Evolutionary conservation across 176 grass and related monocot species (phyloP), one percentile per base, ranked within the genome.

Genomic region (Tuctoria greenei): DNA sequence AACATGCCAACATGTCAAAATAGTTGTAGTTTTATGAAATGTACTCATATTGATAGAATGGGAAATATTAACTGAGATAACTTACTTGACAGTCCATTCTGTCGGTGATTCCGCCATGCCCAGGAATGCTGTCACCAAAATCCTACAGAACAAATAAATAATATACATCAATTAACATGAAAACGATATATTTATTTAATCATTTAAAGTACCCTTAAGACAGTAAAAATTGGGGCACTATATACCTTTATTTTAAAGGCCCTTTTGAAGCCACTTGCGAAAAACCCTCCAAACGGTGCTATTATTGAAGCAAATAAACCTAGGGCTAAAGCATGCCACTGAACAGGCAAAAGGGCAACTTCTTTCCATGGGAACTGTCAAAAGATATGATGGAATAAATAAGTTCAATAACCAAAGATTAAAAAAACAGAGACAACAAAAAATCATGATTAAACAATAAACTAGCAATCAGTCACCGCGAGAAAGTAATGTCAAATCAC

Each of bases 81-180:
- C 89, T 95, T 87, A 99, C 92, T 72, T 99, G 96, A 73, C 96
- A 99, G 82, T 99, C 96, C 96, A 99, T 99, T 88, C 96, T 84
- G 39, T 99, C 96, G 31, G 96, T 99, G 23, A 99, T 95, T 83
- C 96, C 96, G 23, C 96, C 96, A 76, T 99, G 96, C 51, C 92
- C 96, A 85, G 96, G 92, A 81, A 99, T 95, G 67, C 96, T 99
- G 74, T 99, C 92, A 34, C 96, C 96, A 67, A 99, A 99, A 67
- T 99, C 96, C 96, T 99, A 85, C 36, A 86, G 21, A 69, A 67
- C 44, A 87, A 65, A 49, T 4, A 46, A 75, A 75, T 50, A 37
- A 75, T 14, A 74, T 61, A 61, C 23, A 72, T 52, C 26, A 64
- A 64, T 56, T 27, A 18, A 54, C 64, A 69, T 72, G 62, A 69